These are phyloP conservation scores for Buddleja alternifolia DNA, from an alignment of 257 asterid genomes.

Conservation along the genomic window DNA sequence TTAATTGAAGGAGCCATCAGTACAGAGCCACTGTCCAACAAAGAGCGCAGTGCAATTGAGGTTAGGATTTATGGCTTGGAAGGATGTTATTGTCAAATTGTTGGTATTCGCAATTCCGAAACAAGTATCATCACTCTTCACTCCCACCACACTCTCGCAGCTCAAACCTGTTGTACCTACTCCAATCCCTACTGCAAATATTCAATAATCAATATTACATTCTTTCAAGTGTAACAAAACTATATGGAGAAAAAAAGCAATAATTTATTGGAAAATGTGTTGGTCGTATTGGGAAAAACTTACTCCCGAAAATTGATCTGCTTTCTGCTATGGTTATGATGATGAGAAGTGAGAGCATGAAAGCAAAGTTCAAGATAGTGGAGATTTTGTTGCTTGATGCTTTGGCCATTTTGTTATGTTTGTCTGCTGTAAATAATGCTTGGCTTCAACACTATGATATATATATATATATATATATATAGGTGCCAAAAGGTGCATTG, in stretches of 20 bases:
- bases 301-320: constrained; percentile 29
- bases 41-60: constrained; percentile 52
- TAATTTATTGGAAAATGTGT: too few species aligned
- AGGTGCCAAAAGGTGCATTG: neutral
- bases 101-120: constrained; percentile 22
- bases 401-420: constrained; percentile 35
- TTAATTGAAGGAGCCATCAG: constrained; percentile 32
- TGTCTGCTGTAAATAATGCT: neutral
- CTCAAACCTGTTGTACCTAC: neutral
- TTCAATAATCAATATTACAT: too few species aligned
- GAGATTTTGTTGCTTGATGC: constrained; percentile 27
- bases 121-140: constrained; percentile 53
- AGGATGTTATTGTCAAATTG: constrained; percentile 26
- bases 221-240: too few species aligned
- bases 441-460: too few species aligned
- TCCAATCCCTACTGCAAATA: too few species aligned
- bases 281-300: neutral
- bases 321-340: constrained; percentile 31
- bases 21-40: constrained; percentile 67
- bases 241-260: too few species aligned
- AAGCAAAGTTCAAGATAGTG: constrained; percentile 22
- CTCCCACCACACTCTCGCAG: constrained; percentile 45
- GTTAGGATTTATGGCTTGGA: constrained; percentile 50
- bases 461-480: too few species aligned
- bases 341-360: constrained; percentile 31